These are phyloP conservation scores for Talaromyces sp. DNA, from an alignment of 2,329 filamentous ascomycete species.

Conservation along the genomic window DNA sequence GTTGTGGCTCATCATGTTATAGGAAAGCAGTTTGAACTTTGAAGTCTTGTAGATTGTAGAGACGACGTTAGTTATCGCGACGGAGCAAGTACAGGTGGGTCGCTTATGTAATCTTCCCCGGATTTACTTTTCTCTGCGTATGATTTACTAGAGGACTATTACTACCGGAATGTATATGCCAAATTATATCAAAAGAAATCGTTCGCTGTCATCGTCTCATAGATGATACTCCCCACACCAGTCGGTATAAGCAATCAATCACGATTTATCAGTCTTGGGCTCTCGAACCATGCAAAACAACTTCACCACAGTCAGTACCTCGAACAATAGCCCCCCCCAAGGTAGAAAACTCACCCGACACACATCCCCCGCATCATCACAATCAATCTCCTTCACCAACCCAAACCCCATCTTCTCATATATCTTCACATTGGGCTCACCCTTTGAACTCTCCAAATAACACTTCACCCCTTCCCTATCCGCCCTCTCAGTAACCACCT, in stretches of 20 bases:
- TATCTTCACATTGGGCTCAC: conserved; percentile 63
- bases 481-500: conserved; percentile 57
- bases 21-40: background rate
- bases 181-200: background rate
- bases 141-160: too few species aligned
- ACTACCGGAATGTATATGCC: too few species aligned
- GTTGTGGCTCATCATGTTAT: conserved; percentile 2
- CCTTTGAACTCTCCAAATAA: conserved; percentile 66
- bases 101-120: conserved; percentile 2
- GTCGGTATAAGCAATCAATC: background rate
- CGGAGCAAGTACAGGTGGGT: background rate
- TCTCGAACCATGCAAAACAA: conserved; percentile 17
- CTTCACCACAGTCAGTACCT: background rate
- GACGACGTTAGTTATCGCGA: background rate
- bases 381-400: conserved; percentile 60
- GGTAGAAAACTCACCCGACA: conserved; percentile 42
- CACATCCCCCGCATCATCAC: conserved; percentile 56
- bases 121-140: too few species aligned
- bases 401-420: conserved; percentile 66
- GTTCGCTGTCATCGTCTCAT: background rate
- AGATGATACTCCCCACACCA: background rate
- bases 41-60: background rate
- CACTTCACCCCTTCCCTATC: conserved; percentile 61
- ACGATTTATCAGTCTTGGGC: conserved; percentile 11
- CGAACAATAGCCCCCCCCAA: background rate